Percentiles rank a stretch among this genome's conserved stretches.
Conservation (phyloP, 495 filamentous ascomycete species). For the Mytilinidion resinicola region DNA sequence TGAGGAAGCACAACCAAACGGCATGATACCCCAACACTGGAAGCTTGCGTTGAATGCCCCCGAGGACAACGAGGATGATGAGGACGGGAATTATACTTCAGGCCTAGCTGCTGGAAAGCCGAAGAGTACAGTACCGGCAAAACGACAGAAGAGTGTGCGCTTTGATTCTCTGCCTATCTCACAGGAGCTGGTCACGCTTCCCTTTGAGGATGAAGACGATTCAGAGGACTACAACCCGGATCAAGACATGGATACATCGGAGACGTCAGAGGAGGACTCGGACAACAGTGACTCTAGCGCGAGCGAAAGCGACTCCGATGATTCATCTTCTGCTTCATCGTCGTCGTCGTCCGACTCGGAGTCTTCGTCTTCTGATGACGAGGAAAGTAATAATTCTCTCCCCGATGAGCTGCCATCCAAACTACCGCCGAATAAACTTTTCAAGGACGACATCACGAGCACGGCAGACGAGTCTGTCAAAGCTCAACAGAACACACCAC, state of each 20-base stretch:
- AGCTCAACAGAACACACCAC: constrained; percentile 5
- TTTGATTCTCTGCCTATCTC: background rate
- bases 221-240: constrained; percentile 19
- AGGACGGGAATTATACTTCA: background rate
- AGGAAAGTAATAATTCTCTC: background rate
- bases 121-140: background rate
- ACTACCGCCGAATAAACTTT: background rate
- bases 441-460: too few species aligned
- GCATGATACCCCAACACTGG: background rate
- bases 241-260: constrained; percentile 20
- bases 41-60: background rate
- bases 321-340: background rate
- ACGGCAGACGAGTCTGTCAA: background rate
- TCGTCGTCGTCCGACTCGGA: constrained; percentile 4
- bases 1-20: constrained; percentile 37
- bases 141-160: background rate
- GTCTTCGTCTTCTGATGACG: constrained; percentile 3
- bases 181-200: background rate
- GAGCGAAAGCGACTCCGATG: constrained; percentile 5
- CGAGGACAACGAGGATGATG: background rate
- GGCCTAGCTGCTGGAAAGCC: background rate
- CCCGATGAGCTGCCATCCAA: constrained; percentile 4
- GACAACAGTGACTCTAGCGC: background rate
- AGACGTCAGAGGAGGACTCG: constrained; percentile 18
- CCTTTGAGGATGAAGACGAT: constrained; percentile 14